Evolutionary conservation across 805 yeast genomes (phyloP).

Genomic region (Kurtzmaniella fragi): DNA sequence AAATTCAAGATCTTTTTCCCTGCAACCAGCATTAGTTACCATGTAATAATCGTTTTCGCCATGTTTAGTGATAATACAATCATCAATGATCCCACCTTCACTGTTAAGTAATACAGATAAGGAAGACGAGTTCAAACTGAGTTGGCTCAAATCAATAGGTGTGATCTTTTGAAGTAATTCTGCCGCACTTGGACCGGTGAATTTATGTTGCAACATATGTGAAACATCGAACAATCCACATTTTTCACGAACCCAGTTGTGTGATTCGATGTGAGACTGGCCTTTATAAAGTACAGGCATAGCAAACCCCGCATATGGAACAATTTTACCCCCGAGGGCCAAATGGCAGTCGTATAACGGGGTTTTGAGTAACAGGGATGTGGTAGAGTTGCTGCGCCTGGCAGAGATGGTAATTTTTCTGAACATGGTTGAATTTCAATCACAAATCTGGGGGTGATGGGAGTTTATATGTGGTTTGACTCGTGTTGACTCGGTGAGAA

Average conservation of each 20-base stretch:
- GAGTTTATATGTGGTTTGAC: not conserved
- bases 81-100: conserved; percentile 82
- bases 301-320: conserved; percentile 91
- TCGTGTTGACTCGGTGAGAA: not conserved
- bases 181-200: conserved; percentile 65
- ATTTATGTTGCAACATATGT: conserved; percentile 90
- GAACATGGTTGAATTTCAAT: not conserved
- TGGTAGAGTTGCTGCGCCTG: conserved; percentile 21
- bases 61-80: conserved; percentile 87
- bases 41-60: conserved; percentile 71
- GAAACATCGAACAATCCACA: conserved; percentile 95
- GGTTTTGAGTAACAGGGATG: conserved; percentile 48
- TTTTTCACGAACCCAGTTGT: conserved; percentile 83
- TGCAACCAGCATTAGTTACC: conserved; percentile 95
- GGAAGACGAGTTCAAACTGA: conserved; percentile 59
- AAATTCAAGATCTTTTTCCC: conserved; percentile 72
- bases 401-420: not conserved
- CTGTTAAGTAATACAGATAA: conserved; percentile 72
- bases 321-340: conserved; percentile 81
- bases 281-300: conserved; percentile 89
- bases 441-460: not conserved
- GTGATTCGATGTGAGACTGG: conserved; percentile 90
- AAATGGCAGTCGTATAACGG: conserved; percentile 81
- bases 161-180: conserved; percentile 72
- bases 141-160: conserved; percentile 72